These are phyloP conservation scores for Claviceps humidiphila DNA, from an alignment of 2,329 filamentous ascomycete genomes.

Conservation along the genomic window DNA sequence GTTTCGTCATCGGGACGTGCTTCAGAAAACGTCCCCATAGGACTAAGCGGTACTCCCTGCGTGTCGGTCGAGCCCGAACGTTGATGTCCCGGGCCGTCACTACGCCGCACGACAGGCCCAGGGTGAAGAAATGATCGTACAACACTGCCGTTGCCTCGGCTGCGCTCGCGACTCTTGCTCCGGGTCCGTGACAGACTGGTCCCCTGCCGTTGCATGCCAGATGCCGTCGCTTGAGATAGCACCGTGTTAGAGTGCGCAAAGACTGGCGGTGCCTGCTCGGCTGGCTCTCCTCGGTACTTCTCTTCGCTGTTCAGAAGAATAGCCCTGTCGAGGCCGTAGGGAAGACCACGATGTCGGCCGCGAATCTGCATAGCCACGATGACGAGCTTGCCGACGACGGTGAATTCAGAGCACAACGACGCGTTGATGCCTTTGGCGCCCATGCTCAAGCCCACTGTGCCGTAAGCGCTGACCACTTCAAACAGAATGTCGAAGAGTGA, in stretches of 20 bases:
- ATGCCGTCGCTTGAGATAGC: constrained; percentile 18
- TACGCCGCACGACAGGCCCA: constrained; percentile 27
- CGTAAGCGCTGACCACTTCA: constrained; percentile 81
- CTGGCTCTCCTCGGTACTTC: constrained; percentile 39
- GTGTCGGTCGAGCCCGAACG: constrained; percentile 16
- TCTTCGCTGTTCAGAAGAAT: constrained; percentile 45
- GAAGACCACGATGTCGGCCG: constrained; percentile 54
- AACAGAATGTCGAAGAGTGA: constrained; percentile 62
- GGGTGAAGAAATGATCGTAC: constrained; percentile 35
- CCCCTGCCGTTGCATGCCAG: constrained; percentile 17
- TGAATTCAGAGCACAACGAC: constrained; percentile 74
- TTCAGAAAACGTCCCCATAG: constrained; percentile 12
- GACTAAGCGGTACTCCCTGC: constrained; percentile 4
- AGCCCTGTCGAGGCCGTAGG: constrained; percentile 52
- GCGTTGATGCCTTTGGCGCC: constrained; percentile 66
- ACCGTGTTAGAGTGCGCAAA: constrained; percentile 24
- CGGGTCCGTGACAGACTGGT: constrained; percentile 19
- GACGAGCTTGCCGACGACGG: constrained; percentile 55
- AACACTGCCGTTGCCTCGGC: constrained; percentile 27
- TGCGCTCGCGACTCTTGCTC: constrained; percentile 25
- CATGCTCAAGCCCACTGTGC: constrained; percentile 82
- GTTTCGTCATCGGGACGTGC: constrained; percentile 15
- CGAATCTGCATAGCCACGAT: constrained; percentile 58
- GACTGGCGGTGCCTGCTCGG: constrained; percentile 29
- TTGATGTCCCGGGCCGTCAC: constrained; percentile 12